These are phyloP conservation scores for Pythium phragmiticola DNA, from an alignment of 352 stramenopile genomes.

Conservation along the genomic window DNA sequence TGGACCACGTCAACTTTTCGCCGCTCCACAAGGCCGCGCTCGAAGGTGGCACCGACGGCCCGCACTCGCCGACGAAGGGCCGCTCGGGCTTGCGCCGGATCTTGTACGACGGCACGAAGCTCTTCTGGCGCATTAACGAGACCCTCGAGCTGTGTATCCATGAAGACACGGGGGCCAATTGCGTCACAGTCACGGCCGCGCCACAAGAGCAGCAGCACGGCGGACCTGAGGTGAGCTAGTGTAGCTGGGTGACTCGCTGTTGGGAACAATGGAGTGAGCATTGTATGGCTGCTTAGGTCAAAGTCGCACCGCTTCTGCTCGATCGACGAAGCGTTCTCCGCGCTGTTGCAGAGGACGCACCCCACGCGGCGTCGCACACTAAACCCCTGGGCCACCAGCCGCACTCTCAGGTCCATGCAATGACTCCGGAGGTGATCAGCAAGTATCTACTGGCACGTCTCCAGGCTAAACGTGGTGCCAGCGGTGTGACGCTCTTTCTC, in stretches of 20 bases:
- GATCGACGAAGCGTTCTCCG: constrained; percentile 53
- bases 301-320: constrained; percentile 51
- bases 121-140: constrained; percentile 88
- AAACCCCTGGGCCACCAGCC: constrained; percentile 5
- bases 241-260: background rate
- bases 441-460: constrained; percentile 77
- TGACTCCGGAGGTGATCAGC: constrained; percentile 40
- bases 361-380: constrained; percentile 6
- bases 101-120: constrained; percentile 82
- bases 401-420: background rate
- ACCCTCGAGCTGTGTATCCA: constrained; percentile 85
- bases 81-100: constrained; percentile 48
- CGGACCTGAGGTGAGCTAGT: constrained; percentile 20
- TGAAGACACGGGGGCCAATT: constrained; percentile 67
- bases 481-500: constrained; percentile 57
- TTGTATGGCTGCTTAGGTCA: constrained; percentile 6
- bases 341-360: constrained; percentile 32
- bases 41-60: constrained; percentile 33
- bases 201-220: constrained; percentile 44
- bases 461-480: constrained; percentile 44
- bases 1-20: constrained; percentile 88
- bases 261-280: background rate
- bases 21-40: constrained; percentile 83
- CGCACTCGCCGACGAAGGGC: constrained; percentile 26
- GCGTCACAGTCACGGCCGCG: constrained; percentile 64